phyloP scores from a whole-genome alignment of 2,329 filamentous ascomycete species.

The Aspergillus sergii region DNA sequence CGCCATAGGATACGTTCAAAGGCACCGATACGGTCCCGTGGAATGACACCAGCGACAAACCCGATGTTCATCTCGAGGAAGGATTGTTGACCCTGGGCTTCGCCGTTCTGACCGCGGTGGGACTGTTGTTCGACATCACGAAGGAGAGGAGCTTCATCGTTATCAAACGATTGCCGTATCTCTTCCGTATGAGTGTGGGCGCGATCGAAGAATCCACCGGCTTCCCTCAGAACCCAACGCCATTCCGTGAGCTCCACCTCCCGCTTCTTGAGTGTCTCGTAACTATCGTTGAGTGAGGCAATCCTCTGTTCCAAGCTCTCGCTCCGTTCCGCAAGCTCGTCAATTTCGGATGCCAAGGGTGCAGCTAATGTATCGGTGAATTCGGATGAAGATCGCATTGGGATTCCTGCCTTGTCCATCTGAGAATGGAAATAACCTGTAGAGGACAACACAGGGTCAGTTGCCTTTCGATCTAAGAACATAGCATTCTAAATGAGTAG shows the following conservation, averaged over 20 bases:
- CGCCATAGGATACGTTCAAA: constrained; percentile 98
- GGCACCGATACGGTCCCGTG: constrained; percentile 85
- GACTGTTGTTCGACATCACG: constrained; percentile 87
- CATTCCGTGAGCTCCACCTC: constrained; percentile 97
- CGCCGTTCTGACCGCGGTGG: constrained; percentile 60
- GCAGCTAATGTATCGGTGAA: constrained; percentile 84
- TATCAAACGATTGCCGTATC: constrained; percentile 82
- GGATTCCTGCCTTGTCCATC: constrained; percentile 90
- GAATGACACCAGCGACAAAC: constrained; percentile 95
- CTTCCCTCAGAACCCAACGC: constrained; percentile 96
- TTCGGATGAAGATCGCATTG: constrained; percentile 86
- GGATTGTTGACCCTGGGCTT: constrained; percentile 71
- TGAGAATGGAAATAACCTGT: constrained; percentile 89
- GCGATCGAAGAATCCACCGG: constrained; percentile 94
- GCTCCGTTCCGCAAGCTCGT: constrained; percentile 89
- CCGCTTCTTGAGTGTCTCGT: constrained; percentile 96
- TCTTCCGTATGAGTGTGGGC: constrained; percentile 96
- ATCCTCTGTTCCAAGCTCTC: constrained; percentile 91
- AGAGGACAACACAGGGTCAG: constrained; percentile 2
- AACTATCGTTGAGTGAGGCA: constrained; percentile 91
- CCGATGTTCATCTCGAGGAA: constrained; percentile 99
- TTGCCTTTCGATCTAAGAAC: neutral
- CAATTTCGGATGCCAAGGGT: constrained; percentile 91
- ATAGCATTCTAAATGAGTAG: neutral
- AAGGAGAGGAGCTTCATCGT: constrained; percentile 90